These are phyloP conservation scores for Hypoxylon crocopeplum DNA, from an alignment of 495 filamentous ascomycete genomes.

Conservation along the genomic window DNA sequence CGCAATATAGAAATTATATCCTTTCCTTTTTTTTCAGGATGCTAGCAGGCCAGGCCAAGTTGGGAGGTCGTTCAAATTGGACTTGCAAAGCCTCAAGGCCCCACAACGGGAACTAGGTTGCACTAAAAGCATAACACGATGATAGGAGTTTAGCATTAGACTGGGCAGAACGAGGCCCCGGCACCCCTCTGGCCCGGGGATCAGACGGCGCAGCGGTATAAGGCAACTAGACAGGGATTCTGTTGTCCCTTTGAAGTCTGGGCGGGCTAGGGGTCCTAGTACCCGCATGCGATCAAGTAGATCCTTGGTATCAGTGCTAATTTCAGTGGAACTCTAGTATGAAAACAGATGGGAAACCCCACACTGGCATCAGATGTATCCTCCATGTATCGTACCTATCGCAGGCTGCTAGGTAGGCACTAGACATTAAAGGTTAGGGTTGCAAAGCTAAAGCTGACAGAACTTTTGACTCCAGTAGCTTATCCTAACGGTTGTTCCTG, in stretches of 20 bases:
- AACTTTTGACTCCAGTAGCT: slow-evolving; percentile 29
- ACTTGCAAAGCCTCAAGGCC: slow-evolving; percentile 42
- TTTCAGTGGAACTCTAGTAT: slow-evolving; percentile 13
- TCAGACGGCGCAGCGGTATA: slow-evolving; percentile 24
- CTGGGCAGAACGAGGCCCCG: slow-evolving; percentile 20
- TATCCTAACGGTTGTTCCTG: slow-evolving; percentile 26
- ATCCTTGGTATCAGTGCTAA: slow-evolving; percentile 35
- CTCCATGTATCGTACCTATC: background rate
- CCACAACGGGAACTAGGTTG: slow-evolving; percentile 46
- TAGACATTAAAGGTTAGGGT: background rate
- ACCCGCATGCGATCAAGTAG: slow-evolving; percentile 26
- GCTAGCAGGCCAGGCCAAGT: slow-evolving; percentile 2
- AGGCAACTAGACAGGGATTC: slow-evolving; percentile 19
- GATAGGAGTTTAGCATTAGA: slow-evolving; percentile 15
- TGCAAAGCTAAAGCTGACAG: background rate
- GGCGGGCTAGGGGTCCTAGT: slow-evolving; percentile 13
- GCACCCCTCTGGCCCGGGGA: slow-evolving; percentile 28
- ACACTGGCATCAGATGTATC: slow-evolving; percentile 10
- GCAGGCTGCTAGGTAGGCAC: background rate
- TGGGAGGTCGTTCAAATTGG: slow-evolving; percentile 35
- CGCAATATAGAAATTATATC: slow-evolving; percentile 6
- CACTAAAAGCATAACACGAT: slow-evolving; percentile 34
- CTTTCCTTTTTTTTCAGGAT: slow-evolving; percentile 12
- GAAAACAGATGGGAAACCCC: slow-evolving; percentile 13
- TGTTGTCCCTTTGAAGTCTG: slow-evolving; percentile 1